phyloP scores from a whole-genome alignment of 1,284 basidiomycete genomes.

The Quambalaria eucalypti region DNA sequence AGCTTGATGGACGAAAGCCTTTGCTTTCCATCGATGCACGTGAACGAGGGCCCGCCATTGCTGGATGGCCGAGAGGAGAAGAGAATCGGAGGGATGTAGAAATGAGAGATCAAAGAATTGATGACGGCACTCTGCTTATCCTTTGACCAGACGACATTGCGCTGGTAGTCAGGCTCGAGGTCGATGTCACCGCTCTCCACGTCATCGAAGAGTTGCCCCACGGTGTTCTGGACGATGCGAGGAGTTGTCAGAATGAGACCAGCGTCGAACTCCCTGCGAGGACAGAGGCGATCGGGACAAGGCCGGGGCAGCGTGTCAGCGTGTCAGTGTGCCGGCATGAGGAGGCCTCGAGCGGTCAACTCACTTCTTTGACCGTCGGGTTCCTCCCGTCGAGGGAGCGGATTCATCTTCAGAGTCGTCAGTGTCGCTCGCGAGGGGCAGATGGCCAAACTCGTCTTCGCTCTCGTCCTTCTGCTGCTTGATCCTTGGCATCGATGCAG shows the following conservation, averaged over 20 bases:
- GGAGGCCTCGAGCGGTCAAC: too few relatives aligned
- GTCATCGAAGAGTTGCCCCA: neutral
- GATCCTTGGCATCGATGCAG: too few relatives aligned
- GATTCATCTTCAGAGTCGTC: too few relatives aligned
- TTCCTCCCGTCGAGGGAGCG: too few relatives aligned
- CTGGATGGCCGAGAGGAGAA: conserved; percentile 12
- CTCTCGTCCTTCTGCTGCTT: too few relatives aligned
- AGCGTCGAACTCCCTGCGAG: neutral
- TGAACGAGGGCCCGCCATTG: conserved; percentile 8
- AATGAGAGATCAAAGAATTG: conserved; percentile 28
- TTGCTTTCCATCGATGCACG: conserved; percentile 34
- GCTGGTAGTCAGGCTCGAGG: conserved; percentile 32
- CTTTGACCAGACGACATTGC: conserved; percentile 23
- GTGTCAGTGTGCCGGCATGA: too few relatives aligned
- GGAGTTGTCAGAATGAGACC: neutral
- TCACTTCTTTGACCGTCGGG: too few relatives aligned
- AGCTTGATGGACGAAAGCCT: conserved; percentile 23
- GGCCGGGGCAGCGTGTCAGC: too few relatives aligned
- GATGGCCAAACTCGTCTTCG: too few relatives aligned
- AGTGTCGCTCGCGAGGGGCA: too few relatives aligned
- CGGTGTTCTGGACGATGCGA: neutral
- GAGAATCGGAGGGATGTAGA: conserved; percentile 30
- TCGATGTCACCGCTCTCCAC: conserved; percentile 9
- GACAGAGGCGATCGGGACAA: too few relatives aligned
- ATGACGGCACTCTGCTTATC: conserved; percentile 28